Percentiles rank a stretch among this genome's conserved stretches.
Conservation (phyloP, 495 filamentous ascomycete species). For the Paragyromitra xinjiangensis region DNA sequence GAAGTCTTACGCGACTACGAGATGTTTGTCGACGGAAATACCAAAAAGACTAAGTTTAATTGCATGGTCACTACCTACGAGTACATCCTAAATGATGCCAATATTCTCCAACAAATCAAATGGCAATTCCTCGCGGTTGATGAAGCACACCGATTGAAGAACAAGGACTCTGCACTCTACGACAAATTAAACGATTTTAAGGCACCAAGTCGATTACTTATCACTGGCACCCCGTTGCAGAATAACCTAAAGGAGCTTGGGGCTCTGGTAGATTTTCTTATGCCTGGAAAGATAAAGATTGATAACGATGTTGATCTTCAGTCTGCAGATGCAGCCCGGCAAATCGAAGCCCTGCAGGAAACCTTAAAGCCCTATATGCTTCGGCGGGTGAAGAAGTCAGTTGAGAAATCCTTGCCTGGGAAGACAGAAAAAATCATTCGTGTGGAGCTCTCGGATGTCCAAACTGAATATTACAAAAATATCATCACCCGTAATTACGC, state of each 20-base stretch:
- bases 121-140: conserved; percentile 98
- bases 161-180: conserved; percentile 91
- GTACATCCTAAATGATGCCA: conserved; percentile 81
- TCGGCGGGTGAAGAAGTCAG: conserved; percentile 94
- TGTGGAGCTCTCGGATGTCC: conserved; percentile 92
- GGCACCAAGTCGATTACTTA: conserved; percentile 83
- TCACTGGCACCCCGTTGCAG: conserved; percentile 96
- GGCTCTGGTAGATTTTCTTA: conserved; percentile 92
- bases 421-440: conserved; percentile 99
- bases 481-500: conserved; percentile 97
- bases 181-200: conserved; percentile 82
- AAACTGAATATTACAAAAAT: conserved; percentile 98
- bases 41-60: conserved; percentile 88
- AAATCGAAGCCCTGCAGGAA: conserved; percentile 64
- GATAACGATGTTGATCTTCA: conserved; percentile 88
- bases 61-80: conserved; percentile 96
- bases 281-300: conserved; percentile 84
- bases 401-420: conserved; percentile 92
- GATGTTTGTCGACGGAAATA: conserved; percentile 81
- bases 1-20: conserved; percentile 86
- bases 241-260: conserved; percentile 93
- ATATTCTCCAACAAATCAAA: conserved; percentile 83
- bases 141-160: conserved; percentile 97
- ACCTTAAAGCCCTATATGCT: conserved; percentile 82
- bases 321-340: conserved; percentile 70